Evolutionary conservation across 352 stramenopile genomes (phyloP), one percentile per base, ranked within the genome.

Genomic region (Globisporangium paddicum): DNA sequence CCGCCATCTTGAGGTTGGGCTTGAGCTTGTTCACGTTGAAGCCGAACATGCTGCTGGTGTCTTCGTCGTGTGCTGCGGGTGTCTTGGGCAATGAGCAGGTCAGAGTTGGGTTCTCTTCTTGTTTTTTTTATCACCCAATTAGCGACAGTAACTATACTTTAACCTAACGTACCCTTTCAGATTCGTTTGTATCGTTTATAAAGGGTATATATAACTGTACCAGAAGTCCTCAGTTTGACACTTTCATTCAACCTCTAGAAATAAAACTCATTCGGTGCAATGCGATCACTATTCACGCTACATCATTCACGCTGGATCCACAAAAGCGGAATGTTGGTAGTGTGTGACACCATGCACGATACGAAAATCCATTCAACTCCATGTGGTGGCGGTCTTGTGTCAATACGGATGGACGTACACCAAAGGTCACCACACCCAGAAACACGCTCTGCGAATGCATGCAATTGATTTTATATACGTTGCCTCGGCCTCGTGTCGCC

Each of bases 1-100:
- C 78, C n/a, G 87, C 87, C 90, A 97, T 97, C 77, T 96, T 96
- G 45, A 97, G 81, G 67, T 92, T 93, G 18, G 88, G 82, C 78
- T 96, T 96, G 62, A 95, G 84, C 77, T 96, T 96, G 60, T 95
- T 93, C 62, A 91, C 79, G 59, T 95, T 91, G 66, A 96, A 96
- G 57, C 86, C 85, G 58, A 95, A 95, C 82, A 96, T 95, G 21
- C 40, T 68, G 38, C 28, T 46, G 10, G 32, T n/a, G 13, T 26
- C 21, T 11, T 32, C 44, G 8, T 32, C 11, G 14, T 30, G 19
- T 26, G 26, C 9, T 23, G 10, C 9, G 32, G 23, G 19, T 18
- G 55, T 47, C 30, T 26, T 41, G 32, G n/a, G 49, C 30, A 48
- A 62, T 48, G 34, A 14, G 44, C 1, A 19, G 35, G 5, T 10